These are phyloP conservation scores for Gossypium bickii DNA, from an alignment of 345 rosid genomes.

Conservation along the genomic window DNA sequence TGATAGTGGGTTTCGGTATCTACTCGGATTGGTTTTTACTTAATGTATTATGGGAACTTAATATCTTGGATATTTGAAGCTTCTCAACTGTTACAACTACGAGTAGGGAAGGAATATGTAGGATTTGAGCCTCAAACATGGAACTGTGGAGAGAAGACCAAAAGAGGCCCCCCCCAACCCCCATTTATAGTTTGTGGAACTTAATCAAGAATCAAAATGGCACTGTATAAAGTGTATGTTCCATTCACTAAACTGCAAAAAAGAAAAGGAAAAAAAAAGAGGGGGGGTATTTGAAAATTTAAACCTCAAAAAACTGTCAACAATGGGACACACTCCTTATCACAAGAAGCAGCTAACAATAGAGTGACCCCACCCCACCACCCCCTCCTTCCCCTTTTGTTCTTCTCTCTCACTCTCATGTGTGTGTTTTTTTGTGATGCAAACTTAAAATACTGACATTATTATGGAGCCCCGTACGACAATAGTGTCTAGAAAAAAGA, in stretches of 20 bases:
- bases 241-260: constrained; percentile 19
- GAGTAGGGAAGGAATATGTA: not conserved
- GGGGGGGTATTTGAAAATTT: constrained; percentile 18
- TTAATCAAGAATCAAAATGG: constrained; percentile 5
- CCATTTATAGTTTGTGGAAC: constrained; percentile 9
- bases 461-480: constrained; percentile 37
- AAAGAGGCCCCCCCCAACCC: not conserved
- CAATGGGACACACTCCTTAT: constrained; percentile 23
- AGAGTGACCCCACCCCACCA: constrained; percentile 6
- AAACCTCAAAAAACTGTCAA: constrained; percentile 22
- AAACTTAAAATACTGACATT: constrained; percentile 15
- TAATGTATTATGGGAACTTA: too few relatives aligned
- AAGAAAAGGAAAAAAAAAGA: not conserved
- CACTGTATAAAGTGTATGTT: constrained; percentile 1
- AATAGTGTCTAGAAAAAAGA: constrained; percentile 39
- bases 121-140: not conserved
- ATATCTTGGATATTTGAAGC: too few relatives aligned
- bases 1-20: too few relatives aligned
- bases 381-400: not conserved
- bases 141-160: not conserved
- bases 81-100: not conserved
- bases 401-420: constrained; percentile 3
- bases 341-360: constrained; percentile 28
- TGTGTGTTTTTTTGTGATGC: not conserved
- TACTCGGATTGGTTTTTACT: too few relatives aligned